Percentiles rank a stretch among this genome's conserved stretches.
phyloP scores from a whole-genome alignment of 805 yeast genomes.

The Saccharomycopsis fibuligera region DNA sequence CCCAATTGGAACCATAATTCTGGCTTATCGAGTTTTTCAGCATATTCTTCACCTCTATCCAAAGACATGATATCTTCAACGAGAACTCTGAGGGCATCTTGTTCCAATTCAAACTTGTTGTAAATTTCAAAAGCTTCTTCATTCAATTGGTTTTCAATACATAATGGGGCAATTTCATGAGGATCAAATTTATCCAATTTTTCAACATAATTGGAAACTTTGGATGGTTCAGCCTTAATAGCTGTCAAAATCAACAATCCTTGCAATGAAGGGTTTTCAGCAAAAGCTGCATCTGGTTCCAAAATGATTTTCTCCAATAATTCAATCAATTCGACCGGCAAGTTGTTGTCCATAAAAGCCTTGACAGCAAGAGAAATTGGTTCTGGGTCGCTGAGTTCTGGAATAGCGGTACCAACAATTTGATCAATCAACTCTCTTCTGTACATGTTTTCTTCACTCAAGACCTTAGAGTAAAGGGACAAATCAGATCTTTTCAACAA shows the following conservation, averaged over 20 bases:
- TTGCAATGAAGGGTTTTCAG: conserved; percentile 90
- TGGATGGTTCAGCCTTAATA: conserved; percentile 86
- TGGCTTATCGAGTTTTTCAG: conserved; percentile 79
- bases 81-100: conserved; percentile 81
- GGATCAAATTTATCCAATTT: conserved; percentile 89
- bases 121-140: conserved; percentile 96
- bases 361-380: conserved; percentile 90
- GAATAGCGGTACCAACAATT: conserved; percentile 92
- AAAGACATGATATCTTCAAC: conserved; percentile 90
- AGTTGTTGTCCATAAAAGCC: conserved; percentile 91
- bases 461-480: conserved; percentile 73
- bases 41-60: conserved; percentile 90
- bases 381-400: conserved; percentile 87
- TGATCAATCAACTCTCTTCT: conserved; percentile 91
- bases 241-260: conserved; percentile 91
- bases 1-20: conserved; percentile 95
- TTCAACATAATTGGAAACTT: conserved; percentile 78
- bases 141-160: conserved; percentile 78
- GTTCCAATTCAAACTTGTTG: conserved; percentile 70
- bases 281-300: conserved; percentile 90
- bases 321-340: conserved; percentile 90
- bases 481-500: conserved; percentile 83
- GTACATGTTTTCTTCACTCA: conserved; percentile 69
- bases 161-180: conserved; percentile 85
- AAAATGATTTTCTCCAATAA: conserved; percentile 90